phyloP scores from a whole-genome alignment of 78 protist genomes.

The Dictyostelium intermedium region DNA sequence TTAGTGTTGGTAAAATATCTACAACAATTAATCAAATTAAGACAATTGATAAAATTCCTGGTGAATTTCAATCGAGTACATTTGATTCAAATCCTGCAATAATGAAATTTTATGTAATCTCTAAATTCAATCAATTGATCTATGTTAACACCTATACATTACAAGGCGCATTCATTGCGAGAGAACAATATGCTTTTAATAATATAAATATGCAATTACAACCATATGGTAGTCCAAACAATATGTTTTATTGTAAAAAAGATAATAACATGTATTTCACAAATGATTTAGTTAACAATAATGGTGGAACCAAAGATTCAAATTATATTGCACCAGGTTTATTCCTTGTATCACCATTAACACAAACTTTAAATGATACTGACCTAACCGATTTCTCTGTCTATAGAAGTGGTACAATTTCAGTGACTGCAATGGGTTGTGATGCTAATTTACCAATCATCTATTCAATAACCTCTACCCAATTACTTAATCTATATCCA shows the following conservation, averaged over 20 bases:
- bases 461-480: background rate
- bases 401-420: background rate
- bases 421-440: background rate
- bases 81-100: background rate
- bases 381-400: background rate
- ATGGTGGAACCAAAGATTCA: too few relatives aligned
- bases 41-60: background rate
- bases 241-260: background rate
- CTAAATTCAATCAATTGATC: background rate
- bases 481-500: background rate
- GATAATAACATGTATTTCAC: background rate
- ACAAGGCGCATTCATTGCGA: background rate
- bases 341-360: background rate
- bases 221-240: background rate
- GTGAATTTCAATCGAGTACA: background rate
- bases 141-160: background rate
- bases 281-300: background rate
- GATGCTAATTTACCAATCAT: background rate
- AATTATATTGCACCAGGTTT: background rate
- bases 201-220: background rate
- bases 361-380: background rate
- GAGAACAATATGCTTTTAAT: background rate
- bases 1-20: background rate
- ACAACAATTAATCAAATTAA: too few relatives aligned
- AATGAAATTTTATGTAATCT: background rate